Evolutionary conservation across 73 alveolate genomes (phyloP).

Genomic region (Paraurostyla sp.): DNA sequence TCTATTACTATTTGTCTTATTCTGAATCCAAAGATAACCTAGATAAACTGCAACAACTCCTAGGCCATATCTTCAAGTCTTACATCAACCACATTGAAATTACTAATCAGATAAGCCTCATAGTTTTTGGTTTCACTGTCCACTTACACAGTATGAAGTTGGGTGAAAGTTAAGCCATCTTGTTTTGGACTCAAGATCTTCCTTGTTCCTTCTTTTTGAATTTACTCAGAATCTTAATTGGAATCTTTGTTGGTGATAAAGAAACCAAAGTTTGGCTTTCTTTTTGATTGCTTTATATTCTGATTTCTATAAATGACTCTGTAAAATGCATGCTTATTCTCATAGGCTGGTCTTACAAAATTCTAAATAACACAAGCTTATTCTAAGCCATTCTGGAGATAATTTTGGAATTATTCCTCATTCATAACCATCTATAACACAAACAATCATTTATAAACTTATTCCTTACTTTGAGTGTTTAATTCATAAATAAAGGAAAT

Average conservation of each 20-base stretch:
- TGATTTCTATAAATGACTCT: conserved; percentile 37
- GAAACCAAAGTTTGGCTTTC: conserved; percentile 44
- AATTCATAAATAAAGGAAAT: conserved; percentile 24
- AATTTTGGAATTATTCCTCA: conserved; percentile 24
- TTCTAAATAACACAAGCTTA: neutral
- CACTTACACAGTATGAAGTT: neutral
- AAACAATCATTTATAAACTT: neutral
- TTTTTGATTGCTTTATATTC: neutral
- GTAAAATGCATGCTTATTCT: conserved; percentile 4
- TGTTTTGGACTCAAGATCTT: neutral
- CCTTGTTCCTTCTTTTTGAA: neutral
- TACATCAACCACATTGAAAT: neutral
- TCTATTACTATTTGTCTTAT: conserved; percentile 72
- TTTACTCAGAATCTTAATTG: neutral
- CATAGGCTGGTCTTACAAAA: conserved; percentile 20
- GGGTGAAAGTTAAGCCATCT: neutral
- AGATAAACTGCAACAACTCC: conserved; percentile 69
- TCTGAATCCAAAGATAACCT: conserved; percentile 72
- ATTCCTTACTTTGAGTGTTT: conserved; percentile 24
- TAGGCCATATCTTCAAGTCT: conserved; percentile 71
- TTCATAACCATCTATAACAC: conserved; percentile 14
- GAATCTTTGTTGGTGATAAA: neutral
- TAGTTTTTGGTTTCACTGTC: neutral
- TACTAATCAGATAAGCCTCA: conserved; percentile 29
- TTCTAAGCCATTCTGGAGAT: neutral